These are phyloP conservation scores for Globisporangium cylindrosporum DNA, from an alignment of 352 stramenopile species.

Conservation along the genomic window DNA sequence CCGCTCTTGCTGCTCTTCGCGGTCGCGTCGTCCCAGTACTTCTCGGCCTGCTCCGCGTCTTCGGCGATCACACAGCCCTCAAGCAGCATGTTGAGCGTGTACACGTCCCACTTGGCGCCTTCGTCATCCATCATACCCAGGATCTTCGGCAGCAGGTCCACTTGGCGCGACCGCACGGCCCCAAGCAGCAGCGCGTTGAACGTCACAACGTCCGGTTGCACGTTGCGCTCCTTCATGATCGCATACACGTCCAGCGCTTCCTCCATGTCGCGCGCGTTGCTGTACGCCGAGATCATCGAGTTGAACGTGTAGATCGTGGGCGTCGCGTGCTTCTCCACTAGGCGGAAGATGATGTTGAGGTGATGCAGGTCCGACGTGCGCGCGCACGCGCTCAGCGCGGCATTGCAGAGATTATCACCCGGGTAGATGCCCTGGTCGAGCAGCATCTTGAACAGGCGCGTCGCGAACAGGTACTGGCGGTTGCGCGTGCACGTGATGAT, in stretches of 20 bases:
- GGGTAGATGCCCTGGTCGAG: constrained; percentile 65
- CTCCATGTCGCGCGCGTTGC: constrained; percentile 60
- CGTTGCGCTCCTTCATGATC: constrained; percentile 28
- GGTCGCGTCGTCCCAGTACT: constrained; percentile 44
- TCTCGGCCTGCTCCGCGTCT: constrained; percentile 42
- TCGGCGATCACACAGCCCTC: constrained; percentile 47
- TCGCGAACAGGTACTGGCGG: constrained; percentile 56
- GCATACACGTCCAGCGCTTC: constrained; percentile 58
- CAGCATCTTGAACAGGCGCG: constrained; percentile 60
- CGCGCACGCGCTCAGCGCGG: constrained; percentile 62
- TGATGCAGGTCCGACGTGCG: constrained; percentile 55
- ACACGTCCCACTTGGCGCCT: constrained; percentile 60
- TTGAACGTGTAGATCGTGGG: constrained; percentile 80
- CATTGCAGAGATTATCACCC: constrained; percentile 71
- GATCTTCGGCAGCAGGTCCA: constrained; percentile 52
- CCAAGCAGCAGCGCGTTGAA: constrained; percentile 70
- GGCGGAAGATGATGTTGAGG: constrained; percentile 60
- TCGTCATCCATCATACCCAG: constrained; percentile 47
- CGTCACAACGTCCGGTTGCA: constrained; percentile 57
- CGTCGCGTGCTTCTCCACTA: constrained; percentile 52
- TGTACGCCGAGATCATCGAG: constrained; percentile 81
- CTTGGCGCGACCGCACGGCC: constrained; percentile 48
- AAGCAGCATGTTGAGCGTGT: constrained; percentile 77
- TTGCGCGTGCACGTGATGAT: constrained; percentile 81
- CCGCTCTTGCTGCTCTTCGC: constrained; percentile 21